These are phyloP conservation scores for Sugiyamaella mastotermitis DNA, from an alignment of 805 yeast species.

Conservation along the genomic window DNA sequence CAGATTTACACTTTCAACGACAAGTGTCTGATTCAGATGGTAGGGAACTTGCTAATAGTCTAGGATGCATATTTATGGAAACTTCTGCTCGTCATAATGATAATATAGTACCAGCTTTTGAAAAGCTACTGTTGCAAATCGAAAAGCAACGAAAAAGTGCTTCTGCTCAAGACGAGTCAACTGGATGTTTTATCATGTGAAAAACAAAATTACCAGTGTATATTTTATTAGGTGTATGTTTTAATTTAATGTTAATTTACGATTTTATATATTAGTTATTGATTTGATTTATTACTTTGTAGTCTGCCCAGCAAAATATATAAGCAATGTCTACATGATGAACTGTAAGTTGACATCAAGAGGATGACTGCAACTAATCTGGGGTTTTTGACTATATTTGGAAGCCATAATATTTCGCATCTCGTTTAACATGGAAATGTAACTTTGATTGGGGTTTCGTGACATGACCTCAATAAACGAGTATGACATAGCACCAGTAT, in stretches of 20 bases:
- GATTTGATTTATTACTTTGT: no score
- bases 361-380: conserved; percentile 41
- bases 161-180: no score
- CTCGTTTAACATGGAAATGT: conserved; percentile 60
- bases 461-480: conserved; percentile 63
- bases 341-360: conserved; percentile 35
- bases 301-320: no score
- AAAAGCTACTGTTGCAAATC: no score
- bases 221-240: no score
- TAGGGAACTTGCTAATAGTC: conserved; percentile 45
- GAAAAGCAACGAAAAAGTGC: no score
- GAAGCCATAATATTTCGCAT: conserved; percentile 57
- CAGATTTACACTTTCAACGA: conserved; percentile 49
- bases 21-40: conserved; percentile 52
- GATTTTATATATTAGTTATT: no score
- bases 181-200: no score
- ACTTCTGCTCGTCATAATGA: conserved; percentile 64
- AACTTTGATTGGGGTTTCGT: conserved; percentile 59
- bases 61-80: conserved; percentile 60
- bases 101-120: conserved; percentile 44
- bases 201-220: no score
- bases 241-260: no score
- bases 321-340: conserved; percentile 37
- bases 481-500: conserved; percentile 83
- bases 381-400: conserved; percentile 78